Evolutionary conservation across 192 early-diverging fungal species (phyloP).

Genomic region (Nowakowskiella sp.): DNA sequence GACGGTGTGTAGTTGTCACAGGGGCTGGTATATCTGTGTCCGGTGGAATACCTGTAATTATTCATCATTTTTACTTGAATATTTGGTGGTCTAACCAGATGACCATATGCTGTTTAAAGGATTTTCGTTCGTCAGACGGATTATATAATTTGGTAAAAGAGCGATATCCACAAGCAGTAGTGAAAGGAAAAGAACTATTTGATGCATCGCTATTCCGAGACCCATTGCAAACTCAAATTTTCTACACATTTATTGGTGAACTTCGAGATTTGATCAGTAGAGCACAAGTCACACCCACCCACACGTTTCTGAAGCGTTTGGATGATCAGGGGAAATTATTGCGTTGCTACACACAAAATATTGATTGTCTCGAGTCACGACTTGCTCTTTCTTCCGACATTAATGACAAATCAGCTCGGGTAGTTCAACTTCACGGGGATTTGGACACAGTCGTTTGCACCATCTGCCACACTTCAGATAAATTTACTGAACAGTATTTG

Average conservation of each 20-base stretch:
- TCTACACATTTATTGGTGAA: constrained; percentile 80
- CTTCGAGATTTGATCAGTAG: constrained; percentile 62
- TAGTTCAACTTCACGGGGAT: constrained; percentile 91
- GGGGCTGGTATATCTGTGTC: constrained; percentile 89
- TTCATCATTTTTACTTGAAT: constrained; percentile 2
- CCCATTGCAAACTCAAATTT: constrained; percentile 51
- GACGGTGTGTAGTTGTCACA: constrained; percentile 58
- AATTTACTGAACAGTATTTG: too few relatives aligned
- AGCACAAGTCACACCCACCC: constrained; percentile 74
- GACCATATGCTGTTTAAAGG: constrained; percentile 34
- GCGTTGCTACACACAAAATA: constrained; percentile 93
- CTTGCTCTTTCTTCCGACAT: constrained; percentile 40
- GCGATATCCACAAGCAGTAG: constrained; percentile 59
- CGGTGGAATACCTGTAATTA: constrained; percentile 75
- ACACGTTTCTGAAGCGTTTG: constrained; percentile 73
- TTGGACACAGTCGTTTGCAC: constrained; percentile 81
- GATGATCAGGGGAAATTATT: constrained; percentile 68
- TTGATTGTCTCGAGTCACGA: constrained; percentile 82
- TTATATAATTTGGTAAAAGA: constrained; percentile 79
- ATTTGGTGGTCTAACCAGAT: not conserved
- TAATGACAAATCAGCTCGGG: constrained; percentile 43
- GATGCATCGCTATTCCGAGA: constrained; percentile 74
- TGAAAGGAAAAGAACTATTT: constrained; percentile 77
- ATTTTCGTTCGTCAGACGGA: constrained; percentile 75
- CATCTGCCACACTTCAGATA: constrained; percentile 31